Conservation (phyloP, 2,329 filamentous ascomycete genomes). For the Aspergillus awamori region DNA sequence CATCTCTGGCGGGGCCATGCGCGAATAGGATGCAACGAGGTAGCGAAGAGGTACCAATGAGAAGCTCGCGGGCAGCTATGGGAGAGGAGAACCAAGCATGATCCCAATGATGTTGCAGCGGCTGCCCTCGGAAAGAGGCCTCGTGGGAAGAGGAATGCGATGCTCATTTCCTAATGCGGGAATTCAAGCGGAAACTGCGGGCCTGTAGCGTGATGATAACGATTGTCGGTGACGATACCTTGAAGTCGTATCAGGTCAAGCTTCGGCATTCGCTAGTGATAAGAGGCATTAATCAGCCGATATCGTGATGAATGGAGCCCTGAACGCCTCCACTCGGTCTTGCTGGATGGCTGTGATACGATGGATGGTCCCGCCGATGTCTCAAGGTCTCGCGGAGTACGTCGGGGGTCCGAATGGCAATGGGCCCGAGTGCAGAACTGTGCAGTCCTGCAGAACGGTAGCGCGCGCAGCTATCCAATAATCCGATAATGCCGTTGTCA, state of each 20-base stretch:
- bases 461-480: background rate
- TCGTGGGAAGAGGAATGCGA: background rate
- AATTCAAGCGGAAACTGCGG: background rate
- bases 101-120: background rate
- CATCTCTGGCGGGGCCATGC: background rate
- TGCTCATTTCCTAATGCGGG: background rate
- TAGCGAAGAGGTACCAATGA: background rate
- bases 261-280: background rate
- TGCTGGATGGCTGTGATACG: background rate
- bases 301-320: background rate
- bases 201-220: slow-evolving; percentile 1
- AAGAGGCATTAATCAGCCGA: background rate
- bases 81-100: background rate
- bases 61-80: background rate
- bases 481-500: background rate
- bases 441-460: background rate
- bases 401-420: background rate
- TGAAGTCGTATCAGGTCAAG: background rate
- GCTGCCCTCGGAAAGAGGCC: background rate
- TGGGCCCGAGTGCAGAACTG: background rate
- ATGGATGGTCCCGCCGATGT: background rate
- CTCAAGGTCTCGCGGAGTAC: slow-evolving; percentile 6
- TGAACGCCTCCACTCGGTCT: background rate
- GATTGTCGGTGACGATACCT: background rate
- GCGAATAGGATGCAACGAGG: background rate